Percentiles rank a stretch among this genome's conserved stretches.
phyloP scores from a whole-genome alignment of 2,329 filamentous ascomycete genomes.

The Curvularia eragrostidis region DNA sequence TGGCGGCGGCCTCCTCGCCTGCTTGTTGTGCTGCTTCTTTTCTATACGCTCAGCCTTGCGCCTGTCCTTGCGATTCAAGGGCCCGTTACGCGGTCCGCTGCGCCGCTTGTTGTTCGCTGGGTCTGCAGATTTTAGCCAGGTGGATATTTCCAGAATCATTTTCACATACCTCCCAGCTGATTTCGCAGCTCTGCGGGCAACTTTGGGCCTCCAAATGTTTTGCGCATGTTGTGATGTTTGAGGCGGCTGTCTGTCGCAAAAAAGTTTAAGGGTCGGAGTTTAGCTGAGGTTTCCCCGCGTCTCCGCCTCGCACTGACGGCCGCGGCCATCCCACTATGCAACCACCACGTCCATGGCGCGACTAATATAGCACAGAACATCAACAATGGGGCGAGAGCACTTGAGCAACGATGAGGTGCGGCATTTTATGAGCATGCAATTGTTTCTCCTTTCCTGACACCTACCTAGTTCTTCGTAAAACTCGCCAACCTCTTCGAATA shows the following conservation, averaged over 20 bases:
- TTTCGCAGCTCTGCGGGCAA: slow-evolving; percentile 56
- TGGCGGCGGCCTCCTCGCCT: slow-evolving; percentile 21
- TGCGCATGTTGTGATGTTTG: slow-evolving; percentile 45
- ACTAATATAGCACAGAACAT: slow-evolving; percentile 28
- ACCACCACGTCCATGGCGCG: slow-evolving; percentile 28
- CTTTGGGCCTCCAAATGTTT: slow-evolving; percentile 51
- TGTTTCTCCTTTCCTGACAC: slow-evolving; percentile 4
- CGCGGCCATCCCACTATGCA: slow-evolving; percentile 28
- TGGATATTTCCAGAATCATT: neutral
- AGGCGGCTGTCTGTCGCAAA: slow-evolving; percentile 29
- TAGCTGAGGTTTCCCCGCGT: slow-evolving; percentile 28
- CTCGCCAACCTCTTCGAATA: slow-evolving; percentile 72
- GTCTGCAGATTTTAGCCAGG: slow-evolving; percentile 28
- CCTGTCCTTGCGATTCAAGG: slow-evolving; percentile 65
- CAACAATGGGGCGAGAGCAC: slow-evolving; percentile 58
- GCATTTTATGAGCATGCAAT: slow-evolving; percentile 36
- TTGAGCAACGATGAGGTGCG: slow-evolving; percentile 67
- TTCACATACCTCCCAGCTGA: slow-evolving; percentile 47
- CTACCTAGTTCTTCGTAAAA: slow-evolving; percentile 72
- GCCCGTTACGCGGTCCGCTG: slow-evolving; percentile 37
- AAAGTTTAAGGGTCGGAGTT: slow-evolving; percentile 44
- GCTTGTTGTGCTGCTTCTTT: slow-evolving; percentile 60
- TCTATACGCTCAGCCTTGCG: slow-evolving; percentile 70
- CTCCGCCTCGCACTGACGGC: slow-evolving; percentile 29
- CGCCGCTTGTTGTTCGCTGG: slow-evolving; percentile 35